Percentiles rank a stretch among this genome's conserved stretches.
Conservation (phyloP, 2,329 filamentous ascomycete species). For the Gnomoniopsis sp. region DNA sequence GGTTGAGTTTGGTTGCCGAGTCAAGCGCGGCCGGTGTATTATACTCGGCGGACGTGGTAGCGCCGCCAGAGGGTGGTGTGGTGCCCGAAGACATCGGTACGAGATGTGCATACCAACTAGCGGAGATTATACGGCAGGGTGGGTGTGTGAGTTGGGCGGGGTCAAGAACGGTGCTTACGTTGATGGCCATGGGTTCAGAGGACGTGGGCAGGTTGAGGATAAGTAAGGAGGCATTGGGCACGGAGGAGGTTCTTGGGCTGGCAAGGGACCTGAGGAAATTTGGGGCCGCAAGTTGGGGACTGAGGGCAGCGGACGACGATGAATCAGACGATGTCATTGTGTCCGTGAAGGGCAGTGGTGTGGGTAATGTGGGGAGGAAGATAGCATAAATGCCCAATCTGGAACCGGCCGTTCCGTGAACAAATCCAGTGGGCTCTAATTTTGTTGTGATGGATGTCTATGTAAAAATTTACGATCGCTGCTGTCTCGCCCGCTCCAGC, state of each 20-base stretch:
- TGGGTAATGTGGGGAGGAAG: constrained; percentile 94
- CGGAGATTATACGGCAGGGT: constrained; percentile 78
- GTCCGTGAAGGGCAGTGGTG: constrained; percentile 87
- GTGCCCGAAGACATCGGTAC: constrained; percentile 89
- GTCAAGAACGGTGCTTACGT: constrained; percentile 69
- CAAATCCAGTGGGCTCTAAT: constrained; percentile 23
- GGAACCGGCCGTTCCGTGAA: neutral
- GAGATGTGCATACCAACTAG: constrained; percentile 80
- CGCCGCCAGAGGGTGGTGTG: constrained; percentile 73
- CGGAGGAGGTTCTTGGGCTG: constrained; percentile 74
- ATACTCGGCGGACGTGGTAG: constrained; percentile 80
- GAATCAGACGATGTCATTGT: constrained; percentile 74
- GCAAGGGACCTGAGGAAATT: constrained; percentile 86
- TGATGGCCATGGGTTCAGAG: constrained; percentile 98
- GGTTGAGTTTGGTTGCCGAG: constrained; percentile 85
- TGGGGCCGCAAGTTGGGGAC: constrained; percentile 85
- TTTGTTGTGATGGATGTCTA: constrained; percentile 23
- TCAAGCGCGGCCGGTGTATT: constrained; percentile 76
- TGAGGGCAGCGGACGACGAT: constrained; percentile 68
- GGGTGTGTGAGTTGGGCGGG: constrained; percentile 76
- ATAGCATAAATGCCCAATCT: constrained; percentile 50
- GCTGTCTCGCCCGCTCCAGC: constrained; percentile 21
- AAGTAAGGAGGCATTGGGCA: constrained; percentile 76
- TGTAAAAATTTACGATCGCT: constrained; percentile 4
- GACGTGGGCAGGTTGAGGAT: constrained; percentile 86